Base-by-base conservation (phyloP, 768 basidiomycete genomes). In the Suillus variegatus region DNA sequence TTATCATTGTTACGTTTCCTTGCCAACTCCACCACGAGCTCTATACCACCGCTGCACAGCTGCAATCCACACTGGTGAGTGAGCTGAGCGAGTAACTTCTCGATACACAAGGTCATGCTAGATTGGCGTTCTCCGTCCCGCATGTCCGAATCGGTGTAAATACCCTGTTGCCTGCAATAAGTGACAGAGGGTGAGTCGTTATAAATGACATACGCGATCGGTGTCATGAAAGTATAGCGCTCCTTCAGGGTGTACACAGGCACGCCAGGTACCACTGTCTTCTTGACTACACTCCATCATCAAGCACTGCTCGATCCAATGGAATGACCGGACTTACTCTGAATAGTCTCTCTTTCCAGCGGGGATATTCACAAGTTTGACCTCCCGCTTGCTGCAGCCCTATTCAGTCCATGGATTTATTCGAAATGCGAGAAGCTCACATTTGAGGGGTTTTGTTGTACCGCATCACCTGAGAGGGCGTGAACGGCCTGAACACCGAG, bases 161-260 rank as follows among this genome's bases (percentile, higher is more conserved):
- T 74, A n/a, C 77, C 77, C 82, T 84, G 58, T 60, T 43, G 18
- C 6, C 4, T 28, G 41, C 3, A 20, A 25, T 64, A 4, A 57
- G 58, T 13, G 9, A 63, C 28, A 14, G 28, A 64, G 32, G 9
- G 7, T 2, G 14, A 20, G 7, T 41, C 9, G 40, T 28, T 9
- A 6, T 18, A 14, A 36, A 8, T 10, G 41, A 61, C 76, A 0
- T 57, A 84, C 86, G 73, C 80, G 79, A 8, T 72, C 67, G 52
- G 65, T 20, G 55, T 86, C 75, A 67, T 77, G 80, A 64, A 84
- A 88, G 69, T 88, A 88, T 12, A 81, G 76, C 10, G 79, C 80
- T 7, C 87, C 87, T 74, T 88, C 86, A 0, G 86, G 85, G 70
- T 88, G 86, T 6, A 76, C 71, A 41, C 75, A 72, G 4, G 78